These are phyloP conservation scores for Vachellia pachyceras DNA, from an alignment of 306 rosid species.

Conservation along the genomic window DNA sequence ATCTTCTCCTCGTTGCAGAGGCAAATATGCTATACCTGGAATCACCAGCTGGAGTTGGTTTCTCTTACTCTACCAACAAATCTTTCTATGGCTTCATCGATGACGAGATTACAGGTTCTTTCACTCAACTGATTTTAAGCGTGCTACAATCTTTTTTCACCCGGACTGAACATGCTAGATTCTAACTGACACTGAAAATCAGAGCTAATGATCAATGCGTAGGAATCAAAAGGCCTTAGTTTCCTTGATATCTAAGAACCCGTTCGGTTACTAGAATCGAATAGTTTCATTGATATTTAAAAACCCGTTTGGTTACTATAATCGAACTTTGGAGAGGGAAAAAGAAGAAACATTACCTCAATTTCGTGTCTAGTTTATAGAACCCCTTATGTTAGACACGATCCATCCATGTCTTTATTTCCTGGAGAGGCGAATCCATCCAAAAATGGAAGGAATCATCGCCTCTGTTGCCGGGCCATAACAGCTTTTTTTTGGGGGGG, in stretches of 20 bases:
- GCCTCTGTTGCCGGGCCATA: not conserved
- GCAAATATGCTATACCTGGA: conserved; percentile 77
- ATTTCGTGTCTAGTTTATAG: not conserved
- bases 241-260: not conserved
- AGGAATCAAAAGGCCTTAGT: not conserved
- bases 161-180: not conserved
- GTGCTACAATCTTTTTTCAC: not conserved
- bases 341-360: not conserved
- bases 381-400: not conserved
- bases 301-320: not conserved
- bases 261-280: no score
- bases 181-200: not conserved
- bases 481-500: not conserved
- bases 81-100: conserved; percentile 55
- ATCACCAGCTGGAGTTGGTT: conserved; percentile 87
- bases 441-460: not conserved
- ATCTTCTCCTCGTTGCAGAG: conserved; percentile 41
- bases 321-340: not conserved
- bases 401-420: not conserved
- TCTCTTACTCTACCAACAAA: conserved; percentile 67
- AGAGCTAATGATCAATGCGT: not conserved
- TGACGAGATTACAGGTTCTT: conserved; percentile 65
- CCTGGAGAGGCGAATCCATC: not conserved
- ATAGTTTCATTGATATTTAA: no score
- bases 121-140: conserved; percentile 1